A percentile compares a stretch with the other conserved stretches of the same genome.
phyloP scores from a whole-genome alignment of 169 alveolate genomes.

The Eimeria sp. region DNA sequence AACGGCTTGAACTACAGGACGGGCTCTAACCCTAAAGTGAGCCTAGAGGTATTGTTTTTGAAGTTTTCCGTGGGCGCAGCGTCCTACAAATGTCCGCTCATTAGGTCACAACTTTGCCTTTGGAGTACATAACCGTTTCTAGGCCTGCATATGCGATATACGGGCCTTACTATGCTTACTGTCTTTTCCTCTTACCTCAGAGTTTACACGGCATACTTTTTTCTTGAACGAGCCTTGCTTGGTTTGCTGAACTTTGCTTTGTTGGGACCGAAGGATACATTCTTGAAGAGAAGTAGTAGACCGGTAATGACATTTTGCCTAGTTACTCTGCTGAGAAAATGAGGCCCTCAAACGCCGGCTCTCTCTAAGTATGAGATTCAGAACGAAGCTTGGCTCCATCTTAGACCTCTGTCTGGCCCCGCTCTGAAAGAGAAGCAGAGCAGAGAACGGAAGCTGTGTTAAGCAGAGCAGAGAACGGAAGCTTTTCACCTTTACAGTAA shows the following conservation, averaged over 20 bases:
- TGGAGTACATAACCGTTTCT: neutral
- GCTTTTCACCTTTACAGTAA: neutral
- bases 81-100: neutral
- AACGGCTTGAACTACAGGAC: neutral
- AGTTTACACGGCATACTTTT: no score
- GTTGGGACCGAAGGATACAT: neutral
- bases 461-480: no score
- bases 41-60: neutral
- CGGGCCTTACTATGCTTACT: neutral
- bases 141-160: neutral
- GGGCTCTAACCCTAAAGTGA: neutral
- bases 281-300: neutral
- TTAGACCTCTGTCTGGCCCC: no score
- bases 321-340: neutral
- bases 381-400: neutral
- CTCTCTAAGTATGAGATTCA: neutral
- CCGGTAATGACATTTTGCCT: neutral
- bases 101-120: no score
- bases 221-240: neutral
- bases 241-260: neutral
- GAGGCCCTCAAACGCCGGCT: neutral
- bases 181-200: neutral
- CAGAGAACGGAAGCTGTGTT: no score
- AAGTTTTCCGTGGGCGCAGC: neutral
- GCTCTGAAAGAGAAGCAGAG: no score